These are phyloP conservation scores for Farysia itapuensis DNA, from an alignment of 1,284 basidiomycete species.

Conservation along the genomic window DNA sequence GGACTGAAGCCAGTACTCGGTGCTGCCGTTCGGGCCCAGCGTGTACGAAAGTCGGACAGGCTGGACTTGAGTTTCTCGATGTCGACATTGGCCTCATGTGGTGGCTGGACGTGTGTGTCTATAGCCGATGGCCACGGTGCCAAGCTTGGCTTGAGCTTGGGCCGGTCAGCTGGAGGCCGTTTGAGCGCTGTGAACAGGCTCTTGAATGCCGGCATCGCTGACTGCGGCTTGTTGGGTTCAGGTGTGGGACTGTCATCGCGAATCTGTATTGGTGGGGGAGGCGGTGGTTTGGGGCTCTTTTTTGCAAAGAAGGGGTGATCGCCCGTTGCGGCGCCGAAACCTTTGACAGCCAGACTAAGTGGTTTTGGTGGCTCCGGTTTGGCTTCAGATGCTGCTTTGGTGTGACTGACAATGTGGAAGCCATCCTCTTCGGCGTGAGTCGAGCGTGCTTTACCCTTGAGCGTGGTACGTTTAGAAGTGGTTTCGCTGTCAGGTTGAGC, in stretches of 20 bases:
- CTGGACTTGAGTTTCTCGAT: slow-evolving; percentile 1
- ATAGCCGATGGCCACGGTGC: slow-evolving; percentile 14
- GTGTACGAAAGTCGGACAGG: slow-evolving; percentile 8
- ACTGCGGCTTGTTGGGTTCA: too few relatives aligned
- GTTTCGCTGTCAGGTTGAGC: slow-evolving; percentile 11
- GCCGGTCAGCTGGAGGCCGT: slow-evolving; percentile 1
- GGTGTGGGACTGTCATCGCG: background rate
- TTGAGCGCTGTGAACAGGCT: slow-evolving; percentile 21
- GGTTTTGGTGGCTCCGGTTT: slow-evolving; percentile 11
- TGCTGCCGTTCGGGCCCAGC: too few relatives aligned
- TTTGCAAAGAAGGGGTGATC: slow-evolving; percentile 29
- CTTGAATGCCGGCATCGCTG: too few relatives aligned
- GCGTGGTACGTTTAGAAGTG: slow-evolving; percentile 1
- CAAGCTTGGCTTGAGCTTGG: slow-evolving; percentile 11
- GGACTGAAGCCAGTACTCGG: too few relatives aligned
- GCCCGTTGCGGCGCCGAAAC: slow-evolving; percentile 6
- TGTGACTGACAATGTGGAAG: background rate
- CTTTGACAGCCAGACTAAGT: slow-evolving; percentile 23
- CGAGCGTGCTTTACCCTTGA: background rate
- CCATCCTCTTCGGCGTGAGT: background rate
- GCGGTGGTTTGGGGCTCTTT: slow-evolving; percentile 6
- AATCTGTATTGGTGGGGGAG: background rate
- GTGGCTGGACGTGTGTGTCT: slow-evolving; percentile 12
- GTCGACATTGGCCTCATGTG: slow-evolving; percentile 1
- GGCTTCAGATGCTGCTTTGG: slow-evolving; percentile 1